These are phyloP conservation scores for Daldinia grandis DNA, from an alignment of 495 filamentous ascomycete species.

Conservation along the genomic window DNA sequence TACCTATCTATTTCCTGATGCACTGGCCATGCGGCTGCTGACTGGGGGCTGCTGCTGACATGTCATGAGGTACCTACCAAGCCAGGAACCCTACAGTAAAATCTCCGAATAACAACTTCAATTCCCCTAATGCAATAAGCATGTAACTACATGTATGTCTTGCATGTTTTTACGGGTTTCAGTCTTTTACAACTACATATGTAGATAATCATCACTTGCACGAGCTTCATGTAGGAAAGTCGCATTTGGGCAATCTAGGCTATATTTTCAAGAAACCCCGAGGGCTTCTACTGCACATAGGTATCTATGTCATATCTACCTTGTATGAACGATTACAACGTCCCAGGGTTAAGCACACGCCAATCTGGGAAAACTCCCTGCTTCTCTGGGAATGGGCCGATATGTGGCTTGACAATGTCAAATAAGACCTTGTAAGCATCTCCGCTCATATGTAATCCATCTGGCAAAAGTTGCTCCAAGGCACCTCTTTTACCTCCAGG, in stretches of 20 bases:
- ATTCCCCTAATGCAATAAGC: constrained; percentile 25
- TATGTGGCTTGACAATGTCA: constrained; percentile 51
- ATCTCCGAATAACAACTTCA: constrained; percentile 24
- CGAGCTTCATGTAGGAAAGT: neutral
- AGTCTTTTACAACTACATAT: constrained; percentile 1
- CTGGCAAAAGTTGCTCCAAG: constrained; percentile 58
- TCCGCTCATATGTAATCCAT: constrained; percentile 64
- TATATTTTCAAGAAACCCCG: neutral
- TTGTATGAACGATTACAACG: constrained; percentile 29
- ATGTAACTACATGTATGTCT: constrained; percentile 4
- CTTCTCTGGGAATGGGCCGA: constrained; percentile 48
- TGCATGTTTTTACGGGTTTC: neutral
- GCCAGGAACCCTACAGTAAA: constrained; percentile 11
- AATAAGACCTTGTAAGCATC: constrained; percentile 60
- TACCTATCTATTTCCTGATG: neutral
- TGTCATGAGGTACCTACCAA: neutral
- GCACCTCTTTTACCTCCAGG: constrained; percentile 53
- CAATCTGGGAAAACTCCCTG: constrained; percentile 54
- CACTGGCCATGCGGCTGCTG: constrained; percentile 28
- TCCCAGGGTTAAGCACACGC: constrained; percentile 43
- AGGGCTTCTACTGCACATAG: neutral
- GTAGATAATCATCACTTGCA: neutral
- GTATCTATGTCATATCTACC: neutral
- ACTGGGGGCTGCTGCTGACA: constrained; percentile 12
- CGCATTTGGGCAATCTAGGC: neutral